A percentile compares a stretch with the other conserved stretches of the same genome.
Conservation (phyloP, 2,329 filamentous ascomycete genomes). For the Fusarium sp. region DNA sequence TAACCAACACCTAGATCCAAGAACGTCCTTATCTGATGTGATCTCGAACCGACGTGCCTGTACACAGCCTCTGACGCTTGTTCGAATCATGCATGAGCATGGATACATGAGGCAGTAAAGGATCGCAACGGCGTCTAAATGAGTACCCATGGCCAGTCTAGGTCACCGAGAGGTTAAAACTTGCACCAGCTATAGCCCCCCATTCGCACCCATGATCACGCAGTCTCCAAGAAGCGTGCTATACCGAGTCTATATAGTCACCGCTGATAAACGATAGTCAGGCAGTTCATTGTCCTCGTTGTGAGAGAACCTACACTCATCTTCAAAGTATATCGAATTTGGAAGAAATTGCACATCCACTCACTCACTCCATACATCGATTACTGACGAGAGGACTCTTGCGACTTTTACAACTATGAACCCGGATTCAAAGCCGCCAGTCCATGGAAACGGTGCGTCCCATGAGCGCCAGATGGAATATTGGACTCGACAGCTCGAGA, state of each 20-base stretch:
- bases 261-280: not conserved
- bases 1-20: not conserved
- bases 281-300: not conserved
- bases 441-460: not conserved
- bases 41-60: not conserved
- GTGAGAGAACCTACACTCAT: not conserved
- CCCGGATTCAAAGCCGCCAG: not conserved
- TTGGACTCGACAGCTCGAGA: conserved; percentile 37
- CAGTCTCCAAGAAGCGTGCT: no score
- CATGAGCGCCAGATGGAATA: conserved; percentile 16
- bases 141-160: not conserved
- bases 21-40: not conserved
- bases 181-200: not conserved
- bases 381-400: not conserved
- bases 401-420: not conserved
- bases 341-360: not conserved
- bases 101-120: not conserved
- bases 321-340: not conserved
- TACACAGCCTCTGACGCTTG: not conserved
- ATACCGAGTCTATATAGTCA: not conserved
- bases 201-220: no score
- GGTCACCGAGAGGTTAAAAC: not conserved
- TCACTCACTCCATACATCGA: not conserved
- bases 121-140: not conserved
- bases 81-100: not conserved